phyloP scores from a whole-genome alignment of 2,329 filamentous ascomycete genomes.

The Acrodontium crateriforme region DNA sequence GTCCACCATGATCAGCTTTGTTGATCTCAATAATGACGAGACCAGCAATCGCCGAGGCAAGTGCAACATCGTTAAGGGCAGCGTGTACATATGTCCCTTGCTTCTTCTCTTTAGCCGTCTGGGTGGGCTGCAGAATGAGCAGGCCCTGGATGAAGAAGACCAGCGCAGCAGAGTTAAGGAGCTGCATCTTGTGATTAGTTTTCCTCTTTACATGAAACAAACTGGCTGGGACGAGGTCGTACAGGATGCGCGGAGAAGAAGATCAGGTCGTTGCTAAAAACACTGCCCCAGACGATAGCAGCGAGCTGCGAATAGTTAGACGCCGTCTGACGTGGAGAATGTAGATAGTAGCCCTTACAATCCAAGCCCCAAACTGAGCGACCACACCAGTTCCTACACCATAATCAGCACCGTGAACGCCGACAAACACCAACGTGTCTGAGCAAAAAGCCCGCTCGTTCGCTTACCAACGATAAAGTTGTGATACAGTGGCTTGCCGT shows the following conservation, averaged over 20 bases:
- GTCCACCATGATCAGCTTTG: constrained; percentile 56
- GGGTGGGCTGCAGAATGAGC: constrained; percentile 77
- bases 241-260: constrained; percentile 86
- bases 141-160: constrained; percentile 66
- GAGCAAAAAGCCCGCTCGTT: not conserved
- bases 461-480: constrained; percentile 65
- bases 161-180: constrained; percentile 42
- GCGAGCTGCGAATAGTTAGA: constrained; percentile 38
- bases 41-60: constrained; percentile 49
- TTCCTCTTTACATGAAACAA: too few species aligned
- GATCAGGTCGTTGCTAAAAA: constrained; percentile 57
- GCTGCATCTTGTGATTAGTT: too few species aligned
- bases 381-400: constrained; percentile 66
- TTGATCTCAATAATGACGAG: constrained; percentile 67
- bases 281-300: constrained; percentile 61
- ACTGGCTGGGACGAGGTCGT: constrained; percentile 23
- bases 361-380: constrained; percentile 63
- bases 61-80: constrained; percentile 51
- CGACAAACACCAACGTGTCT: constrained; percentile 1
- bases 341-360: constrained; percentile 33
- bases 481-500: constrained; percentile 47
- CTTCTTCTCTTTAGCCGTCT: constrained; percentile 59
- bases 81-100: constrained; percentile 52
- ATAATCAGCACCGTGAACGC: constrained; percentile 3
- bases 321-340: not conserved